Evolutionary conservation across 2,329 filamentous ascomycete genomes (phyloP).

Genomic region (Polytolypa hystricis): DNA sequence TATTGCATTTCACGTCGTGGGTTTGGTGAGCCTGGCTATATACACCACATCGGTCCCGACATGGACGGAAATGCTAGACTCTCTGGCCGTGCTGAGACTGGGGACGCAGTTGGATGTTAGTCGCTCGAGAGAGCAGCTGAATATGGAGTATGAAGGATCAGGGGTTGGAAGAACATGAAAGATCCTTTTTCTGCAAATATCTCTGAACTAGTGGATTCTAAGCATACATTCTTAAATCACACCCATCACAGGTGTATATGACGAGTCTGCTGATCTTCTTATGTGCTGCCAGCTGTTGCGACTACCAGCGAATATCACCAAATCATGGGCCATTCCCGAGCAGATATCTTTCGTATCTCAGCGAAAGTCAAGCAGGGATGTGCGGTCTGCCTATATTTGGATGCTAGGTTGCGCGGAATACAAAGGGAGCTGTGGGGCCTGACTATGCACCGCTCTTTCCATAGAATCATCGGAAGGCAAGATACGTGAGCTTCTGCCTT

Average conservation of each 20-base stretch:
- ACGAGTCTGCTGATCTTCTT: slow-evolving; percentile 3
- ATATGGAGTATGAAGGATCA: neutral
- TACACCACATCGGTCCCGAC: slow-evolving; percentile 3
- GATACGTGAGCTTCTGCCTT: too few relatives aligned
- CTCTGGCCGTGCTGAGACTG: slow-evolving; percentile 10
- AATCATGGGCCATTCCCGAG: slow-evolving; percentile 10
- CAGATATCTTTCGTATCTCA: neutral
- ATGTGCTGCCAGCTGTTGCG: slow-evolving; percentile 9
- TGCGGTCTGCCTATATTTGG: slow-evolving; percentile 1
- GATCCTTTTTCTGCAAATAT: too few relatives aligned
- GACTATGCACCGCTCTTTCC: too few relatives aligned
- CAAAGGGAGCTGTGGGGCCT: too few relatives aligned
- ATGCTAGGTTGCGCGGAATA: too few relatives aligned
- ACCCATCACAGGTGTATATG: too few relatives aligned
- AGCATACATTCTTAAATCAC: too few relatives aligned
- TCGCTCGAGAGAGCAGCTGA: slow-evolving; percentile 3
- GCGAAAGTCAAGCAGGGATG: neutral
- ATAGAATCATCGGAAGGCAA: too few relatives aligned
- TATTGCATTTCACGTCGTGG: slow-evolving; percentile 4
- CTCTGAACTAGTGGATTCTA: too few relatives aligned
- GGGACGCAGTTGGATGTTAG: neutral
- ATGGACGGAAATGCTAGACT: slow-evolving; percentile 7
- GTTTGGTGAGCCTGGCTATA: slow-evolving; percentile 3
- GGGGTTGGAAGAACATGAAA: too few relatives aligned
- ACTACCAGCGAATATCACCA: slow-evolving; percentile 13